These are phyloP conservation scores for Mallotus repandus DNA, from an alignment of 441 rosid species.

Conservation along the genomic window DNA sequence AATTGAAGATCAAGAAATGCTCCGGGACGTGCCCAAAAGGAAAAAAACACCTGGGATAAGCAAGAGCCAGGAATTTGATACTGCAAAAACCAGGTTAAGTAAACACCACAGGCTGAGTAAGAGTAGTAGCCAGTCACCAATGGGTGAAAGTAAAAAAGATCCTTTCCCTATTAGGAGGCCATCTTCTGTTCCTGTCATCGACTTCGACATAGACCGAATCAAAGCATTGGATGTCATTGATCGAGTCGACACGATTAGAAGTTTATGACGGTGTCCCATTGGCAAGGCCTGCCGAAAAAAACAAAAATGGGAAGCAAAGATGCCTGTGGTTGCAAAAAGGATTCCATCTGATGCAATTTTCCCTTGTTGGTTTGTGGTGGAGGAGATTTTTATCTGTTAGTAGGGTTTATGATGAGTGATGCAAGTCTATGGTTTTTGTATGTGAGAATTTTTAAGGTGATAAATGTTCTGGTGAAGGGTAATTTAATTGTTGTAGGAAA, in stretches of 20 bases:
- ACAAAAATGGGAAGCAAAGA: neutral
- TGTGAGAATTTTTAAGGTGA: slow-evolving; percentile 25
- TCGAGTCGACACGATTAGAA: slow-evolving; percentile 76
- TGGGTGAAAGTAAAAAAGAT: slow-evolving; percentile 55
- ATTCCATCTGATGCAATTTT: slow-evolving; percentile 20
- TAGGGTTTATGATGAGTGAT: slow-evolving; percentile 15
- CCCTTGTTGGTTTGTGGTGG: slow-evolving; percentile 5
- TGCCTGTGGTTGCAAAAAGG: neutral
- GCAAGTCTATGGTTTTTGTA: slow-evolving; percentile 17
- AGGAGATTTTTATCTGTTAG: neutral
- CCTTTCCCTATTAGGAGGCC: slow-evolving; percentile 67
- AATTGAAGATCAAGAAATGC: slow-evolving; percentile 89
- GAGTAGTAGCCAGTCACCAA: slow-evolving; percentile 93
- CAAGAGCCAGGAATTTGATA: slow-evolving; percentile 88
- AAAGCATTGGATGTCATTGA: slow-evolving; percentile 90
- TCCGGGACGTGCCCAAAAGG: slow-evolving; percentile 78
- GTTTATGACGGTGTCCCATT: slow-evolving; percentile 32
- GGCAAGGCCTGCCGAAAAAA: neutral
- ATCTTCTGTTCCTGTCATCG: slow-evolving; percentile 63
- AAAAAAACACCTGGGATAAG: slow-evolving; percentile 85
- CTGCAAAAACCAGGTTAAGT: slow-evolving; percentile 53
- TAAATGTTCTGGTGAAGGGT: slow-evolving; percentile 8
- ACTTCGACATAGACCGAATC: slow-evolving; percentile 71
- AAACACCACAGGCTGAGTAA: slow-evolving; percentile 82
- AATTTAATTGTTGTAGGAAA: slow-evolving; percentile 23